Conservation (phyloP, 768 basidiomycete species). For the Botryobasidium botryosum region DNA sequence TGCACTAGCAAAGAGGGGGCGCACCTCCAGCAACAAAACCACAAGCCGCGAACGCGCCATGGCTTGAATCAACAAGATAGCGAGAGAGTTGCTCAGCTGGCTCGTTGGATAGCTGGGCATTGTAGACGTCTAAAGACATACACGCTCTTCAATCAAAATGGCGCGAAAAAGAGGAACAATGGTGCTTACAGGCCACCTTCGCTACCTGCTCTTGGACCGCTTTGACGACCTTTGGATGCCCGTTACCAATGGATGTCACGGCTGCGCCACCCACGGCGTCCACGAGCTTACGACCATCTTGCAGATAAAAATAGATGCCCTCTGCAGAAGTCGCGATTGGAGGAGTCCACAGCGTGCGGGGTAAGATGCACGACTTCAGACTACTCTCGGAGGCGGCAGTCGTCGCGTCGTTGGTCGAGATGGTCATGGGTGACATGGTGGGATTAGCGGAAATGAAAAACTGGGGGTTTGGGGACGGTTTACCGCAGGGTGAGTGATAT, state of each 20-base stretch:
- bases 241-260: constrained; percentile 60
- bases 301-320: constrained; percentile 3
- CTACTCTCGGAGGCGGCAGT: no score
- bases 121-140: constrained; percentile 90
- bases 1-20: no score
- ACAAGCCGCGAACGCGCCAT: constrained; percentile 55
- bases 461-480: no score
- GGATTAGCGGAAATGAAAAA: no score
- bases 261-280: constrained; percentile 81
- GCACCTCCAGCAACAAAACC: constrained; percentile 64
- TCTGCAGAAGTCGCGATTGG: constrained; percentile 42
- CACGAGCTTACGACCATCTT: constrained; percentile 1
- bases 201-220: constrained; percentile 66
- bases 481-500: no score
- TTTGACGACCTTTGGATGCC: constrained; percentile 44
- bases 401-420: no score
- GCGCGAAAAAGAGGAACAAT: neutral
- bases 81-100: constrained; percentile 70
- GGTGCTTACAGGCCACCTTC: constrained; percentile 53
- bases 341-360: constrained; percentile 57
- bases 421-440: no score
- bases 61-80: constrained; percentile 40
- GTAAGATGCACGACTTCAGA: constrained; percentile 37
- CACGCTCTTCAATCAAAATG: no score
- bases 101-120: constrained; percentile 68